Percentiles rank a stretch among this genome's conserved stretches.
These are phyloP conservation scores for Pichia insulana DNA, from an alignment of 805 yeast genomes.

Conservation along the genomic window DNA sequence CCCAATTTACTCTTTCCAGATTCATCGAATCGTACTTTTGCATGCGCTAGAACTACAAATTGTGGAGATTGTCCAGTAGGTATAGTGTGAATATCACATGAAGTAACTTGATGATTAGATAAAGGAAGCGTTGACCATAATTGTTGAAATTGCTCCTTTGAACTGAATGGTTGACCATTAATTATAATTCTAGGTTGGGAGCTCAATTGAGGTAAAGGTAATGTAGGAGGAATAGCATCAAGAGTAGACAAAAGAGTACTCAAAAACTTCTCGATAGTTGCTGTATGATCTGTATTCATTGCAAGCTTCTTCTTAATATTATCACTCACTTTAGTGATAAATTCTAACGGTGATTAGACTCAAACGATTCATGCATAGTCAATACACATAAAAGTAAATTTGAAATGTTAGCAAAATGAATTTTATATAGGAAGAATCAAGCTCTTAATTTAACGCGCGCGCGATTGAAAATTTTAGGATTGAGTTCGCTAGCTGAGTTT, in stretches of 20 bases:
- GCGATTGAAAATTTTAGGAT: too few species aligned
- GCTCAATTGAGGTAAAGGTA: conserved; percentile 38
- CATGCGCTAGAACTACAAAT: conserved; percentile 34
- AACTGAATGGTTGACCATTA: conserved; percentile 49
- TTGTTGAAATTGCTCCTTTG: conserved; percentile 45
- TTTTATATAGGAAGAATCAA: too few species aligned
- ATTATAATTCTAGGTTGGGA: conserved; percentile 44
- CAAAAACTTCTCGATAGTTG: conserved; percentile 16
- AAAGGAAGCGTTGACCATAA: conserved; percentile 48
- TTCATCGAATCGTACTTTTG: conserved; percentile 69
- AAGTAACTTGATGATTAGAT: conserved; percentile 55
- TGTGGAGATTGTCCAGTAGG: conserved; percentile 21
- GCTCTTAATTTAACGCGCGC: too few species aligned
- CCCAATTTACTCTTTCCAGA: conserved; percentile 61
- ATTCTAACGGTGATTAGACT: too few species aligned
- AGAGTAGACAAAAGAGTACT: conserved; percentile 21
- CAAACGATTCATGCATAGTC: too few species aligned
- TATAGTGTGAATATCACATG: conserved; percentile 57
- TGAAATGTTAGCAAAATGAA: too few species aligned
- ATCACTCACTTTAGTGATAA: too few species aligned
- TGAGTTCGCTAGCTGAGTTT: too few species aligned
- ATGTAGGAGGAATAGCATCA: conserved; percentile 19
- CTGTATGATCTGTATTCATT: conserved; percentile 2
- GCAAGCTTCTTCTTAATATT: too few species aligned
- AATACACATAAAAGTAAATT: too few species aligned